These are phyloP conservation scores for Baeospora myosura DNA, from an alignment of 1,284 basidiomycete species.

Conservation along the genomic window DNA sequence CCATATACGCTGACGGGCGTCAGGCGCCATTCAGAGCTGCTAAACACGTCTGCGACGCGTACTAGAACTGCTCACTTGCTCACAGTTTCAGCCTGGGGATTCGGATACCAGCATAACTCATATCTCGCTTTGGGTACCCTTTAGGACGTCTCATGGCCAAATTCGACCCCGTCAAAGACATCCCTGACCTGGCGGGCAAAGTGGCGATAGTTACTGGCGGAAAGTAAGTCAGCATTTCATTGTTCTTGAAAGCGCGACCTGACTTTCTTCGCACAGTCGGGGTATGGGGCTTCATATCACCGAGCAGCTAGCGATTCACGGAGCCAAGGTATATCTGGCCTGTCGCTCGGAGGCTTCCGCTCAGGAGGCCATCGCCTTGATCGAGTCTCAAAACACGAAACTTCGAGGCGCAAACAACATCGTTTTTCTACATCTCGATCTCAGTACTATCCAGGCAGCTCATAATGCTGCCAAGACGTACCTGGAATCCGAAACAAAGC, in stretches of 20 bases:
- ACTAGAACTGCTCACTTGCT: too few relatives aligned
- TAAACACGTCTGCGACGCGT: too few relatives aligned
- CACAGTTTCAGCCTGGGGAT: too few relatives aligned
- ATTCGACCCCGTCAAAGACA: conserved; percentile 16
- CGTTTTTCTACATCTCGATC: conserved; percentile 38
- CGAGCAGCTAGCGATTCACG: conserved; percentile 29
- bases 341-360: conserved; percentile 25
- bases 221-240: conserved; percentile 23
- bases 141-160: too few relatives aligned
- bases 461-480: conserved; percentile 38
- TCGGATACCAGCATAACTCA: too few relatives aligned
- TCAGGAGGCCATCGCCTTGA: conserved; percentile 28
- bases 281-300: conserved; percentile 35
- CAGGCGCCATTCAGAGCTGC: too few relatives aligned
- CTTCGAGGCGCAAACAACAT: conserved; percentile 34
- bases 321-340: conserved; percentile 38
- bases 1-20: too few relatives aligned
- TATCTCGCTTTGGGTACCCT: too few relatives aligned
- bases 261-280: conserved; percentile 15
- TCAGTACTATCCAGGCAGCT: conserved; percentile 33
- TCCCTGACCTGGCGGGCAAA: conserved; percentile 30
- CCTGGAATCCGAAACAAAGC: conserved; percentile 33
- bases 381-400: conserved; percentile 22
- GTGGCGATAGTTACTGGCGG: conserved; percentile 34
- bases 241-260: background rate